Conservation (phyloP, 208 protist genomes). For the Leishmania tropica region DNA sequence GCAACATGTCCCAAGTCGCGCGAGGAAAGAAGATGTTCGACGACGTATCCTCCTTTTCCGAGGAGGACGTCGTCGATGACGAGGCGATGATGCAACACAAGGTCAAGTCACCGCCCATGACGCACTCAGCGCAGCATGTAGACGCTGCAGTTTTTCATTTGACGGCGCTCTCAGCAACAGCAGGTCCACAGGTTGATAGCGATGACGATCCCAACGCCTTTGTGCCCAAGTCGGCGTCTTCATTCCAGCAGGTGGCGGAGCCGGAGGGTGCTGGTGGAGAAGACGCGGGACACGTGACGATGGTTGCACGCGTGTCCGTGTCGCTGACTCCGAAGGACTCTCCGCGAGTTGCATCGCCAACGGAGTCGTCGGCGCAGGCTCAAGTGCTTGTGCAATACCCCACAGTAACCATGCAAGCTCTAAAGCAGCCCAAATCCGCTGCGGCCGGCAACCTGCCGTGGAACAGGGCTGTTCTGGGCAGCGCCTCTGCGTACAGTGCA, state of each 20-base stretch:
- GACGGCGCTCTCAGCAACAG: not conserved
- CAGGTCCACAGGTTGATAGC: not conserved
- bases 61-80: not conserved
- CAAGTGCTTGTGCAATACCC: not conserved
- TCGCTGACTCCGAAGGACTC: slow-evolving; percentile 18
- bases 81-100: not conserved
- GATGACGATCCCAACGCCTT: slow-evolving; percentile 1
- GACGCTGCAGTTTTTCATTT: not conserved
- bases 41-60: slow-evolving; percentile 34
- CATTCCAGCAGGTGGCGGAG: not conserved
- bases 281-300: slow-evolving; percentile 7
- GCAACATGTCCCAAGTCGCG: slow-evolving; percentile 14
- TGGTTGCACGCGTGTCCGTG: slow-evolving; percentile 18
- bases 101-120: not conserved
- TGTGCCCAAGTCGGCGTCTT: slow-evolving; percentile 2
- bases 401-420: not conserved
- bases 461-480: not conserved
- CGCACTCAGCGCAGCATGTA: not conserved
- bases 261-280: not conserved
- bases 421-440: not conserved
- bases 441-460: not conserved
- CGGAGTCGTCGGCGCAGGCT: not conserved
- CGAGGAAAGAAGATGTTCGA: slow-evolving; percentile 57
- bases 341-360: not conserved
- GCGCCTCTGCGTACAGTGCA: not conserved